A percentile compares a stretch with the other conserved stretches of the same genome.
phyloP scores from a whole-genome alignment of 2,329 filamentous ascomycete genomes.

The Macroventuria anomochaeta region DNA sequence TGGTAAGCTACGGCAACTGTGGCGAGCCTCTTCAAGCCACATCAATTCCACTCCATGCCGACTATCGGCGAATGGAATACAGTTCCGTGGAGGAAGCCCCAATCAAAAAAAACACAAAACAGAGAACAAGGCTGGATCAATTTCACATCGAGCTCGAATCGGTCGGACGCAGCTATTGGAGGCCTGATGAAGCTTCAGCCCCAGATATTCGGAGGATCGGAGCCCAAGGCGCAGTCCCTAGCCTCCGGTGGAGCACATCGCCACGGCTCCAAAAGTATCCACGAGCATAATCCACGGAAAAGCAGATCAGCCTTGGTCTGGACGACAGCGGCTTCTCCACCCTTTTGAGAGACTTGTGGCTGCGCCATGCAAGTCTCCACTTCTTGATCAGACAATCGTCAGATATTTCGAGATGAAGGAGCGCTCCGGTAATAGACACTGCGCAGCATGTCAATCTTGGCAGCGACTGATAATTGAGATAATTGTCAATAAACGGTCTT shows the following conservation, averaged over 20 bases:
- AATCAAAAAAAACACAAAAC: not conserved
- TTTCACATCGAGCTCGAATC: not conserved
- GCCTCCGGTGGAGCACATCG: slow-evolving; percentile 3
- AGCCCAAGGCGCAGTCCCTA: slow-evolving; percentile 2
- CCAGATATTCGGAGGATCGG: slow-evolving; percentile 12
- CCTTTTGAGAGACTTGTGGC: not conserved
- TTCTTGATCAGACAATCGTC: slow-evolving; percentile 3
- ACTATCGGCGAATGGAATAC: slow-evolving; percentile 11
- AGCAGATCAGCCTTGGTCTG: not conserved
- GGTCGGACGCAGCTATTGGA: not conserved
- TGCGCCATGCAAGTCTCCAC: slow-evolving; percentile 1
- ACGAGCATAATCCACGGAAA: slow-evolving; percentile 3
- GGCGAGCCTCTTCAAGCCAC: slow-evolving; percentile 17
- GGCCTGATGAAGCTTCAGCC: slow-evolving; percentile 4
- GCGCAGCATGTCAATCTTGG: not conserved
- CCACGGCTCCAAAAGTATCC: not conserved
- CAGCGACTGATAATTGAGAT: not conserved
- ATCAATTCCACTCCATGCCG: slow-evolving; percentile 1
- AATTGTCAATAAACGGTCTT: not conserved
- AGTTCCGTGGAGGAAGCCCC: not conserved
- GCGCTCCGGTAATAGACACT: not conserved
- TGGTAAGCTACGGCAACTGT: slow-evolving; percentile 13
- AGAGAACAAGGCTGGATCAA: not conserved
- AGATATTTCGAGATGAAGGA: slow-evolving; percentile 1
- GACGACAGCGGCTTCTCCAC: slow-evolving; percentile 2